Evolutionary conservation across 371 early-diverging fungal genomes (phyloP).

Genomic region (Rhizopus sp.): DNA sequence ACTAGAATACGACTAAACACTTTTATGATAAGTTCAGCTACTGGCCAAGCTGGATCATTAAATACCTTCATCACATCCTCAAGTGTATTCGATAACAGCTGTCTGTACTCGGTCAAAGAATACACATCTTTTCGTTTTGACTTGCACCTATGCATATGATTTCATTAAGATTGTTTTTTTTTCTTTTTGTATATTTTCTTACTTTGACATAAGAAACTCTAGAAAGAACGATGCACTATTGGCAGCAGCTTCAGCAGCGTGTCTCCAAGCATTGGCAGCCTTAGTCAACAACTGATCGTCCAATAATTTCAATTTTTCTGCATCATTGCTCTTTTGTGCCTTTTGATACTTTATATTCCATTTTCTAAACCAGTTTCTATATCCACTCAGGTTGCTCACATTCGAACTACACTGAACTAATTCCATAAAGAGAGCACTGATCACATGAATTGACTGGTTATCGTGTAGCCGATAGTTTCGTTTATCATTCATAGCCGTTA

Average conservation of each 20-base stretch:
- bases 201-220: slow-evolving; percentile 66
- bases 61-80: slow-evolving; percentile 74
- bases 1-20: slow-evolving; percentile 70
- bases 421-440: slow-evolving; percentile 79
- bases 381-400: slow-evolving; percentile 23
- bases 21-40: slow-evolving; percentile 70
- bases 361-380: slow-evolving; percentile 35
- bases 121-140: slow-evolving; percentile 47
- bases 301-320: slow-evolving; percentile 18
- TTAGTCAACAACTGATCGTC: slow-evolving; percentile 23
- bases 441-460: slow-evolving; percentile 73
- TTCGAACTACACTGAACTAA: slow-evolving; percentile 72
- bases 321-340: slow-evolving; percentile 29
- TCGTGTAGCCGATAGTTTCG: slow-evolving; percentile 63
- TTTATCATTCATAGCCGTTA: slow-evolving; percentile 54
- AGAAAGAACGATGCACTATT: slow-evolving; percentile 64
- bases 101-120: slow-evolving; percentile 75
- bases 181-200: slow-evolving; percentile 5
- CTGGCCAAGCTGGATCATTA: slow-evolving; percentile 92
- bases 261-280: slow-evolving; percentile 31
- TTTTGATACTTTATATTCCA: slow-evolving; percentile 38
- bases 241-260: slow-evolving; percentile 57
- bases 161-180: background rate
- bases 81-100: slow-evolving; percentile 68
- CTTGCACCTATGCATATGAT: slow-evolving; percentile 45